phyloP scores from a whole-genome alignment of 2,329 filamentous ascomycete species.

The Fusarium solani-melongenae region DNA sequence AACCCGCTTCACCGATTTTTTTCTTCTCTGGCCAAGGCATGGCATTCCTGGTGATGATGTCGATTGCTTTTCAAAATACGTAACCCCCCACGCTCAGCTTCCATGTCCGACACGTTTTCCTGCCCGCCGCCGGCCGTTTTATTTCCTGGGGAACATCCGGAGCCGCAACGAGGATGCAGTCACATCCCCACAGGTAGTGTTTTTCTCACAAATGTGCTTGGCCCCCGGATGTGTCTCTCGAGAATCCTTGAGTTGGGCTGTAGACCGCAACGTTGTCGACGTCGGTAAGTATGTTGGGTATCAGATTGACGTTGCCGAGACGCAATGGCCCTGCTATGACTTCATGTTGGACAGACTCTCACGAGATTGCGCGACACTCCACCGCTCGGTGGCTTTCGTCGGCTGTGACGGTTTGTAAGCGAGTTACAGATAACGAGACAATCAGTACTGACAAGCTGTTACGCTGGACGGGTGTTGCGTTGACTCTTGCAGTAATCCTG shows the following conservation, averaged over 20 bases:
- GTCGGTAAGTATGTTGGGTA: not conserved
- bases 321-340: not conserved
- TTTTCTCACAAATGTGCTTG: constrained; percentile 1
- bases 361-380: constrained; percentile 18
- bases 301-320: not conserved
- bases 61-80: not conserved
- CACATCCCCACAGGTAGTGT: constrained; percentile 9
- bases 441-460: not conserved
- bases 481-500: not conserved
- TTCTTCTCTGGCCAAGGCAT: not conserved
- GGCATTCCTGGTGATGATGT: not conserved
- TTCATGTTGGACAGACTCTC: constrained; percentile 20
- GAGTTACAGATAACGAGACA: not conserved
- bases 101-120: not conserved
- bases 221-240: not conserved
- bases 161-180: constrained; percentile 22
- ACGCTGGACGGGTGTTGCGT: not conserved
- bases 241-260: not conserved
- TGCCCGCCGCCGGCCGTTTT: constrained; percentile 13
- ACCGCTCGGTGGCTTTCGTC: constrained; percentile 18
- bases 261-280: constrained; percentile 4
- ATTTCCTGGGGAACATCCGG: constrained; percentile 34
- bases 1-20: constrained; percentile 5
- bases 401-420: not conserved
- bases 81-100: constrained; percentile 4